phyloP scores from a whole-genome alignment of 371 early-diverging fungal species.

The Mortierella sp. region DNA sequence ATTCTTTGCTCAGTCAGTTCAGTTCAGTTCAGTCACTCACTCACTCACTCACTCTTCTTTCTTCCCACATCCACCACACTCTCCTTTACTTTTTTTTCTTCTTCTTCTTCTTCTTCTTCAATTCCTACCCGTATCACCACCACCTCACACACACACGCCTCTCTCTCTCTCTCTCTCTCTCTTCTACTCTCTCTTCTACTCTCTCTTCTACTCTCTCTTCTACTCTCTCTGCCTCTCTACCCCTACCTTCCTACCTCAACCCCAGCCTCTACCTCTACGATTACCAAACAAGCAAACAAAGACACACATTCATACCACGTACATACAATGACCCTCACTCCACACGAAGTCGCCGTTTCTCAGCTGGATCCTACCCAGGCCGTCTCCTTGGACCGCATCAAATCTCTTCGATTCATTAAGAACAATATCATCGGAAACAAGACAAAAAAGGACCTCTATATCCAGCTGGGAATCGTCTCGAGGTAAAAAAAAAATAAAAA shows the following conservation, averaged over 20 bases:
- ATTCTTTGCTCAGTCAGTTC: too few species aligned
- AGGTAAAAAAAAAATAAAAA: slow-evolving; percentile 59
- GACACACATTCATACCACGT: background rate
- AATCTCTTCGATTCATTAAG: slow-evolving; percentile 83
- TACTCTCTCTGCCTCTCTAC: background rate
- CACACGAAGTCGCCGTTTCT: slow-evolving; percentile 69
- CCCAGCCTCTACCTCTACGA: background rate
- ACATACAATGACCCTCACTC: slow-evolving; percentile 66
- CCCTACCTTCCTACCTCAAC: background rate
- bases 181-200: too few species aligned
- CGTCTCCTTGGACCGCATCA: slow-evolving; percentile 63
- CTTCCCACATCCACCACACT: too few species aligned
- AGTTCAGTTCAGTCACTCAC: too few species aligned
- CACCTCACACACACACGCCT: too few species aligned
- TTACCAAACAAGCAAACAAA: too few species aligned
- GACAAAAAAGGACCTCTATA: slow-evolving; percentile 85
- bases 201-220: background rate
- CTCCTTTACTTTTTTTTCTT: background rate
- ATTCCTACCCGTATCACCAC: too few species aligned
- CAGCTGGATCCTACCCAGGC: slow-evolving; percentile 58
- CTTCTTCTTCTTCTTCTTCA: too few species aligned
- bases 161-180: too few species aligned
- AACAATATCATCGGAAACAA: slow-evolving; percentile 90
- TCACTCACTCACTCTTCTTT: too few species aligned
- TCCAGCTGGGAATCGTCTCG: slow-evolving; percentile 74